These are phyloP conservation scores for Botrytis sinoallii DNA, from an alignment of 2,329 filamentous ascomycete genomes.

Conservation along the genomic window DNA sequence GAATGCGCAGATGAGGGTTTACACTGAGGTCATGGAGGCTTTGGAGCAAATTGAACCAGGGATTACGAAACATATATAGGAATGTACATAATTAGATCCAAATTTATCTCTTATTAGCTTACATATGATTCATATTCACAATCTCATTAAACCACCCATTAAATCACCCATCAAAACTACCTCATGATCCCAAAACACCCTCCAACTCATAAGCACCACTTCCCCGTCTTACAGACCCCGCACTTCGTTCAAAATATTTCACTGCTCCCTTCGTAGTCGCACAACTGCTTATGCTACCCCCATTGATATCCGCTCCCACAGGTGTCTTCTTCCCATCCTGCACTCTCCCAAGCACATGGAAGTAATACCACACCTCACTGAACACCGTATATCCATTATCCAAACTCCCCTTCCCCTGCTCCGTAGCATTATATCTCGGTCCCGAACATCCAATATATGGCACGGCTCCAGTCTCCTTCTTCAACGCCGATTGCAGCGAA, in stretches of 20 bases:
- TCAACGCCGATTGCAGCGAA: conserved; percentile 51
- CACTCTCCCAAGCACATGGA: conserved; percentile 55
- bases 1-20: conserved; percentile 41
- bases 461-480: conserved; percentile 48
- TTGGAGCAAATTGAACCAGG: conserved; percentile 45
- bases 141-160: background rate
- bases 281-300: conserved; percentile 51
- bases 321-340: conserved; percentile 44
- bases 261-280: conserved; percentile 52
- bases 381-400: conserved; percentile 58
- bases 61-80: conserved; percentile 31
- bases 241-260: conserved; percentile 51
- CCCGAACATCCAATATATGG: conserved; percentile 63
- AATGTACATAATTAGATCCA: background rate
- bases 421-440: conserved; percentile 58
- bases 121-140: background rate
- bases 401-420: conserved; percentile 49
- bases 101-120: background rate
- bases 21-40: conserved; percentile 43
- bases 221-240: conserved; percentile 1
- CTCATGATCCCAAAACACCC: background rate
- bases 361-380: conserved; percentile 65
- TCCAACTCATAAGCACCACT: conserved; percentile 7
- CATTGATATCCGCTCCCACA: conserved; percentile 42
- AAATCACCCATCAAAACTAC: background rate